Evolutionary conservation across 108 stramenopile species (phyloP).

Genomic region (Mediolabrus comicus): DNA sequence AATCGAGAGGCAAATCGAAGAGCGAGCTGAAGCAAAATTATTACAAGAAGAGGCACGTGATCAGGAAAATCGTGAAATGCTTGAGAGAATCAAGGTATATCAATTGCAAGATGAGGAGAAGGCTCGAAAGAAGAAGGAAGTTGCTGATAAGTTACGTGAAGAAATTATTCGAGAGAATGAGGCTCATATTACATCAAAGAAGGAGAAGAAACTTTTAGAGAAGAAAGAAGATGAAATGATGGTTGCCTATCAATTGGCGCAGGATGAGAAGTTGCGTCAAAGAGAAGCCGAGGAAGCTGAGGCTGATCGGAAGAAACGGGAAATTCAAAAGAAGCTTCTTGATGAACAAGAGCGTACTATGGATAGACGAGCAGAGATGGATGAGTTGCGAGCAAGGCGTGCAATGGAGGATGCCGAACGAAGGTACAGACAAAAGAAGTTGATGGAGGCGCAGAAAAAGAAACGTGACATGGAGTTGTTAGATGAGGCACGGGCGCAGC

Average conservation of each 20-base stretch:
- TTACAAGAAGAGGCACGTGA: constrained; percentile 73
- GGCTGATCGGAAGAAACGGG: constrained; percentile 56
- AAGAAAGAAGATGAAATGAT: constrained; percentile 74
- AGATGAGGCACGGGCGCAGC: constrained; percentile 36
- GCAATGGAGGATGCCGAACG: constrained; percentile 71
- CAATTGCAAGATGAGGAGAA: constrained; percentile 55
- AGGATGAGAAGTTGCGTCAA: constrained; percentile 66
- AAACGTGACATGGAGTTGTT: constrained; percentile 44
- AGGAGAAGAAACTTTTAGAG: constrained; percentile 47
- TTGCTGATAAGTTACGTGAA: constrained; percentile 23
- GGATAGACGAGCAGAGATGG: constrained; percentile 81
- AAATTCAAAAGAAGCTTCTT: constrained; percentile 68
- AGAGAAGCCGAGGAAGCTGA: constrained; percentile 72
- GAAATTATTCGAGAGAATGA: constrained; percentile 77
- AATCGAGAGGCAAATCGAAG: constrained; percentile 74
- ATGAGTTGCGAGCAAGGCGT: constrained; percentile 78
- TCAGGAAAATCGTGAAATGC: constrained; percentile 75
- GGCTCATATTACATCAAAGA: constrained; percentile 52
- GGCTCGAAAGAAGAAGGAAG: constrained; percentile 35
- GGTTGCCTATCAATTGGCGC: constrained; percentile 66
- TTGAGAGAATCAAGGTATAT: constrained; percentile 55
- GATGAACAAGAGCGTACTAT: constrained; percentile 65
- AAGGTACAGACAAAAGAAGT: constrained; percentile 44
- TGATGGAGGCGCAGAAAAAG: constrained; percentile 55
- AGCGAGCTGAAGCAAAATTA: constrained; percentile 48